Conservation (phyloP, 257 asterid genomes). For the Capsicum baccatum region DNA sequence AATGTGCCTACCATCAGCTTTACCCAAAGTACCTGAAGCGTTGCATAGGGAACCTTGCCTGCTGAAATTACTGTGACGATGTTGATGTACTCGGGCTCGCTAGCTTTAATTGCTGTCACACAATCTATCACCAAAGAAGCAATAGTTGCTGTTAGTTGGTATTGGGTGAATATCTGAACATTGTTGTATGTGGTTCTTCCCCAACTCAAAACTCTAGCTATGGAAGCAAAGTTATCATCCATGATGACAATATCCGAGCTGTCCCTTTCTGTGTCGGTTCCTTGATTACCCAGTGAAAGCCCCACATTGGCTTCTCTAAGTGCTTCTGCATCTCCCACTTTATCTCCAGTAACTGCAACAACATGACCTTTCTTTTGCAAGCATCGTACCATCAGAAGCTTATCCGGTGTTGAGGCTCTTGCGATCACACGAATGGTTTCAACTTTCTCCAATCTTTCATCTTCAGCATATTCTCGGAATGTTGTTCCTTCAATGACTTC, state of each 20-base stretch:
- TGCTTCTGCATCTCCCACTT: constrained; percentile 61
- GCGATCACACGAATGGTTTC: constrained; percentile 63
- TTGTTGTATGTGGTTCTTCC: constrained; percentile 70
- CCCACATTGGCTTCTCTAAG: constrained; percentile 72
- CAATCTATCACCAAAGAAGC: constrained; percentile 59
- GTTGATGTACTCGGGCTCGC: constrained; percentile 47
- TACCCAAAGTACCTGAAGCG: constrained; percentile 78
- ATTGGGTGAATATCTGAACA: constrained; percentile 75
- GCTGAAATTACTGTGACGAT: constrained; percentile 75
- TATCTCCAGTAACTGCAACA: constrained; percentile 76
- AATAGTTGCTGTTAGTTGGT: constrained; percentile 72
- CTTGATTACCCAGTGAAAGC: constrained; percentile 67
- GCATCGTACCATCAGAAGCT: constrained; percentile 56
- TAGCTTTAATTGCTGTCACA: constrained; percentile 37
- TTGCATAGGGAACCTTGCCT: constrained; percentile 68
- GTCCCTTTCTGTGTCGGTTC: constrained; percentile 66
- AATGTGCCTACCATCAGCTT: constrained; percentile 74
- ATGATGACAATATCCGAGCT: constrained; percentile 69
- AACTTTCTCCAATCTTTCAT: constrained; percentile 47
- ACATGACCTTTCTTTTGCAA: constrained; percentile 66
- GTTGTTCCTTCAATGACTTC: constrained; percentile 60
- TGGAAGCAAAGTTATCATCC: constrained; percentile 66
- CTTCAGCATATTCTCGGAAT: constrained; percentile 48
- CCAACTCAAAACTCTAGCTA: constrained; percentile 67
- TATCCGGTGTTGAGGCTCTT: constrained; percentile 65